Percentiles rank a stretch among this genome's conserved stretches.
These are phyloP conservation scores for Parathielavia hyrcaniae DNA, from an alignment of 495 filamentous ascomycete species.

Conservation along the genomic window DNA sequence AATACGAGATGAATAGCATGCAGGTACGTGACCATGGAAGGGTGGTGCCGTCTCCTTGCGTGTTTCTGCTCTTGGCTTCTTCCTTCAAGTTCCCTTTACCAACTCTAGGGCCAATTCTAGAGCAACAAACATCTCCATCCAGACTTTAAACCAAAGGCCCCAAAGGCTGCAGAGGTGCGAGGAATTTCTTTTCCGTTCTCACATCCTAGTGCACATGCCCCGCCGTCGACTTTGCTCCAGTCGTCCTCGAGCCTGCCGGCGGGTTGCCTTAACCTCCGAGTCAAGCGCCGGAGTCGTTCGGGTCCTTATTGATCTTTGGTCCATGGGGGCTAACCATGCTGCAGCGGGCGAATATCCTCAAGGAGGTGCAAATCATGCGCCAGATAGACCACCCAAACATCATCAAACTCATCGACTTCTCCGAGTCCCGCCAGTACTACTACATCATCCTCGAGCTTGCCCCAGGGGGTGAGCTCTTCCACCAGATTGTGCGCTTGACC, in stretches of 20 bases:
- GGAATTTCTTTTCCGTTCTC: conserved; percentile 40
- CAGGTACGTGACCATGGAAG: conserved; percentile 64
- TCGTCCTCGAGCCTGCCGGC: neutral
- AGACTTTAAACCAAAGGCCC: conserved; percentile 79
- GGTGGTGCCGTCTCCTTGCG: conserved; percentile 13
- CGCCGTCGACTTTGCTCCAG: neutral
- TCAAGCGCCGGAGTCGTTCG: conserved; percentile 19
- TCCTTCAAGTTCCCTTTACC: conserved; percentile 35
- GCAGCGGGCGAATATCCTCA: conserved; percentile 91
- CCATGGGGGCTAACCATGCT: conserved; percentile 16
- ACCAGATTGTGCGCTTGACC: conserved; percentile 95
- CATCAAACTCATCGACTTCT: conserved; percentile 85
- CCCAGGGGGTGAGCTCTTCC: conserved; percentile 92
- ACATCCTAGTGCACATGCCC: conserved; percentile 11
- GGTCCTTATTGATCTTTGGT: neutral
- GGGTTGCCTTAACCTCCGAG: conserved; percentile 4
- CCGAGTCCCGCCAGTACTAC: conserved; percentile 90
- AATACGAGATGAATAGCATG: conserved; percentile 95
- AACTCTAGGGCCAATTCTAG: conserved; percentile 49
- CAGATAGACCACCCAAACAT: conserved; percentile 94
- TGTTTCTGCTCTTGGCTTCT: conserved; percentile 21
- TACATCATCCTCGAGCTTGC: conserved; percentile 95
- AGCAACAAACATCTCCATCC: conserved; percentile 83
- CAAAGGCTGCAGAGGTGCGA: conserved; percentile 97
- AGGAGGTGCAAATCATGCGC: conserved; percentile 98